These are phyloP conservation scores for Lagenidium giganteum DNA, from an alignment of 352 stramenopile genomes.

Conservation along the genomic window DNA sequence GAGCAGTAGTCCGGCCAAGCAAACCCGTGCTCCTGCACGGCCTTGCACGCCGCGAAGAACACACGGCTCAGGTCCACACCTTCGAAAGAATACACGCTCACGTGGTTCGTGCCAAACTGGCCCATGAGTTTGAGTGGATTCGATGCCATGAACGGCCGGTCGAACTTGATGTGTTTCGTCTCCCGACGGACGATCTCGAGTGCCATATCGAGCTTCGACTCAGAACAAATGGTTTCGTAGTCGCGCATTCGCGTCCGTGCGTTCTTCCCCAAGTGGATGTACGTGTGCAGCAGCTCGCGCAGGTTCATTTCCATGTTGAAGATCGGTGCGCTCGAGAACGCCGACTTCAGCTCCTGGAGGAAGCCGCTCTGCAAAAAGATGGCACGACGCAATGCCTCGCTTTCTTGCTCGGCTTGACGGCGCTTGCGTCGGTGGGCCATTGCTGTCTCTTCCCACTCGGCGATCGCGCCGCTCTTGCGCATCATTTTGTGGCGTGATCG, in stretches of 20 bases:
- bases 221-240: slow-evolving; percentile 33
- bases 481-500: slow-evolving; percentile 31
- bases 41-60: slow-evolving; percentile 34
- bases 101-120: slow-evolving; percentile 38
- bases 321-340: slow-evolving; percentile 26
- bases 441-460: slow-evolving; percentile 35
- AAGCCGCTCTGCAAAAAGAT: slow-evolving; percentile 46
- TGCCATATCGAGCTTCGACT: slow-evolving; percentile 45
- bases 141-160: slow-evolving; percentile 31
- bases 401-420: slow-evolving; percentile 23
- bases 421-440: slow-evolving; percentile 36
- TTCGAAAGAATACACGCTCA: slow-evolving; percentile 45
- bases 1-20: slow-evolving; percentile 40
- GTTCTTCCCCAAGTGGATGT: slow-evolving; percentile 37
- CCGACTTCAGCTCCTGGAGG: slow-evolving; percentile 26
- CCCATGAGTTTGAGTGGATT: slow-evolving; percentile 20
- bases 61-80: slow-evolving; percentile 32
- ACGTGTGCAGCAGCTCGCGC: slow-evolving; percentile 45
- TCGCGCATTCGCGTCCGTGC: slow-evolving; percentile 32
- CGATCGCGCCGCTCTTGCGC: slow-evolving; percentile 14
- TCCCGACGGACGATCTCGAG: slow-evolving; percentile 43
- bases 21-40: slow-evolving; percentile 31
- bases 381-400: slow-evolving; percentile 40
- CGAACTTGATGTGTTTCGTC: slow-evolving; percentile 30
- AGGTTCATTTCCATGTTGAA: slow-evolving; percentile 34